A percentile compares a stretch with the other conserved stretches of the same genome.
phyloP scores from a whole-genome alignment of 2,329 filamentous ascomycete species.

The Botrytis sinoallii region DNA sequence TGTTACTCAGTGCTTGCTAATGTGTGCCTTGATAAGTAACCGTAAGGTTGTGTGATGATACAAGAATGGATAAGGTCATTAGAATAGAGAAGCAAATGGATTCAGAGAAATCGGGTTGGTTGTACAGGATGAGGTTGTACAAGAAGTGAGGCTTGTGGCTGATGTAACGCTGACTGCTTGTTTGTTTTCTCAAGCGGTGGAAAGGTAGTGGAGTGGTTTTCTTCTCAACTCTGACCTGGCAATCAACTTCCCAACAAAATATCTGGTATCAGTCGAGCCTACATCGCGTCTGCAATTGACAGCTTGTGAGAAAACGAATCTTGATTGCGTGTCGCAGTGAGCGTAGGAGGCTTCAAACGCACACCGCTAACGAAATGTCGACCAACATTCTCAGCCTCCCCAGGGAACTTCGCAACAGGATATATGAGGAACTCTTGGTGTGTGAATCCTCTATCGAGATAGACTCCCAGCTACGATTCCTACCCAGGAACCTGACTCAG shows the following conservation, averaged over 20 bases:
- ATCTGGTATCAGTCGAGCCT: background rate
- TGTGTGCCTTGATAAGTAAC: background rate
- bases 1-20: background rate
- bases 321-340: background rate
- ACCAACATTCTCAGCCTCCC: slow-evolving; percentile 19
- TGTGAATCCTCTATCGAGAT: background rate
- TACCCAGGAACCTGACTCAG: slow-evolving; percentile 1
- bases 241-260: background rate
- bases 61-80: background rate
- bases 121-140: background rate
- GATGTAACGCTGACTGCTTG: background rate
- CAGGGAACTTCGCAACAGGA: slow-evolving; percentile 17
- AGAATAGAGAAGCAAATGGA: background rate
- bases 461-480: background rate
- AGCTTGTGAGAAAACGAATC: background rate
- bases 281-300: background rate
- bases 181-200: background rate
- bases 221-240: background rate
- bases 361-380: background rate
- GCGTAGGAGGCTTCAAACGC: background rate
- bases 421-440: slow-evolving; percentile 14
- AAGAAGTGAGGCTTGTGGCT: background rate
- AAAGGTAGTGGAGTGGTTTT: background rate
- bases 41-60: background rate
- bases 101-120: background rate